Percentiles rank a stretch among this genome's conserved stretches.
Conservation (phyloP, 164 flowering plant genomes). For the Warburgia ugandensis region DNA sequence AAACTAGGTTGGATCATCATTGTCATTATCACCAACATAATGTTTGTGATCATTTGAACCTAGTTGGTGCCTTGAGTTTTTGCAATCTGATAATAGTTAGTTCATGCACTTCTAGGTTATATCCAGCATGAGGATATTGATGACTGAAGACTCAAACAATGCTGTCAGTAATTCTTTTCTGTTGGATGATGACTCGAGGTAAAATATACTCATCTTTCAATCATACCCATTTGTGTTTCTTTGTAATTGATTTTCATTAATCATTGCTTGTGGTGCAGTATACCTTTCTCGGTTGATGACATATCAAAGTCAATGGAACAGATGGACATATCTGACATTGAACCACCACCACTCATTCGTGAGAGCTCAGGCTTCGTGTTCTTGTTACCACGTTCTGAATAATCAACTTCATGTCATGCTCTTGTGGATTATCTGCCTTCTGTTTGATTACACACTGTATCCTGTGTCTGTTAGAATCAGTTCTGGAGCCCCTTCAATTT, state of each 20-base stretch:
- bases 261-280: conserved; percentile 43
- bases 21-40: too few relatives aligned
- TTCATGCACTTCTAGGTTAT: conserved; percentile 36
- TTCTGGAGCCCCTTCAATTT: too few relatives aligned
- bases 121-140: conserved; percentile 57
- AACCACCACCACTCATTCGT: conserved; percentile 85
- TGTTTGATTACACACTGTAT: too few relatives aligned
- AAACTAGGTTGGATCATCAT: conserved; percentile 29
- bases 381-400: conserved; percentile 63
- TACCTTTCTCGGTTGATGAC: conserved; percentile 93
- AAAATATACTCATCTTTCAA: conserved; percentile 1
- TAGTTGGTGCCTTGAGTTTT: neutral
- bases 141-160: conserved; percentile 68
- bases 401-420: too few relatives aligned
- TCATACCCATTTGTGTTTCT: neutral
- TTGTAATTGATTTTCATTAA: neutral
- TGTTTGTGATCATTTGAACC: too few relatives aligned
- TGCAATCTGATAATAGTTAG: conserved; percentile 8
- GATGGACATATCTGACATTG: conserved; percentile 71
- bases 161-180: conserved; percentile 63
- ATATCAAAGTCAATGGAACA: conserved; percentile 94
- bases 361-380: conserved; percentile 91
- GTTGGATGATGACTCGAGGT: conserved; percentile 68
- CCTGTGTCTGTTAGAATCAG: too few relatives aligned
- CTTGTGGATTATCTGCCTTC: too few relatives aligned